Evolutionary conservation across 2,329 filamentous ascomycete genomes (phyloP), one percentile per base, ranked within the genome.

Genomic region (Aspergillus udagawae): DNA sequence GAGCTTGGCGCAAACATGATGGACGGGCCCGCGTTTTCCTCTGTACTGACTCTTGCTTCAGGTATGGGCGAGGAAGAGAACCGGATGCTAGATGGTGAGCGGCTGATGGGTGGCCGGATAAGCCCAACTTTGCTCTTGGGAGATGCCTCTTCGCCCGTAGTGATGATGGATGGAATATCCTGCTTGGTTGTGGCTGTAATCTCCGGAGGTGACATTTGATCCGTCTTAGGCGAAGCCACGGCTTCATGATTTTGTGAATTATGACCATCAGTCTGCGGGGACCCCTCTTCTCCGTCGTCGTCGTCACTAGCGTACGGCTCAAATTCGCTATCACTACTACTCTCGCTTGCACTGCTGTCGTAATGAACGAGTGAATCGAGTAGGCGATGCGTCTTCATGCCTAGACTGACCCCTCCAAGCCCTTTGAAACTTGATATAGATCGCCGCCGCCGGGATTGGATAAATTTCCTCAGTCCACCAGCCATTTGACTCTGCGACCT

Each of bases 1-100:
- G 66, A 64, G 32, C 64, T 68, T 53, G 86, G 79, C 9, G 84
- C 85, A 72, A 94, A 95, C 83, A 89, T 90, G 60, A 95, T 92
- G 1, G 82, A 87, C 1, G 87, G 86, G 0, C 86, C 87, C 0
- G 83, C 78, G 1, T 82, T 84, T 56, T 88, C 89, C 58, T 89
- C 84, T 1, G 79, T 78, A 3, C 84, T 83, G 23, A 91, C 82
- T 59, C 81, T 83, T 1, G 89, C 87, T 62, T 88, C 84, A 0
- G 90, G 90, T 0, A 90, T 85, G 0, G 89, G 85, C 5, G 84
- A 85, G 52, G 88, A 92, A 0, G 86, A 88, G 70, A 93, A 93
- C 41, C 71, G 66, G 54, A 71, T 72, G 59, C 68, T 71, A 29
- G 73, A 75, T 17, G 71, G 58, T 25, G 65, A 67, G 10, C 68